Percentiles rank a stretch among this genome's conserved stretches.
Conservation (phyloP, 257 asterid species). For the Nicotiana otophora region DNA sequence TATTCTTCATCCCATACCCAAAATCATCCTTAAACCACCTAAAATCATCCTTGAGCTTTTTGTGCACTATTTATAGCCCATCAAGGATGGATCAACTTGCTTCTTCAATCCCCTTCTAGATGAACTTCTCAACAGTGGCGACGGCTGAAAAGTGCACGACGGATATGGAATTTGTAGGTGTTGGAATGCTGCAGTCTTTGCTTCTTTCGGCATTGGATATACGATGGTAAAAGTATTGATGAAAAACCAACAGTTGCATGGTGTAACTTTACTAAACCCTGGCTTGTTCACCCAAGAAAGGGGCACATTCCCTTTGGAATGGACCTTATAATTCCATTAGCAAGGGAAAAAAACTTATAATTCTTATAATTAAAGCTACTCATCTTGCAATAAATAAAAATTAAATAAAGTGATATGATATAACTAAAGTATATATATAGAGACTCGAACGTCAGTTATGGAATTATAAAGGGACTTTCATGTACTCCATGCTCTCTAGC, state of each 20-base stretch:
- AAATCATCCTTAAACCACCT: conserved; percentile 12
- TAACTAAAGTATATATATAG: background rate
- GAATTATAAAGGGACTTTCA: conserved; percentile 17
- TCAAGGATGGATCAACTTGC: conserved; percentile 51
- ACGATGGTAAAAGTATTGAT: conserved; percentile 45
- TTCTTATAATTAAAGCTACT: conserved; percentile 23
- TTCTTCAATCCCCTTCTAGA: conserved; percentile 33
- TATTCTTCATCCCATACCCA: conserved; percentile 38
- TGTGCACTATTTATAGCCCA: conserved; percentile 60
- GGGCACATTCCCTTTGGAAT: conserved; percentile 52
- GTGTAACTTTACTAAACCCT: conserved; percentile 37
- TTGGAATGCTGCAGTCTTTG: conserved; percentile 19
- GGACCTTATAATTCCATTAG: conserved; percentile 19
- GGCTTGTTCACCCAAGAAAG: conserved; percentile 72
- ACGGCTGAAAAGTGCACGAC: conserved; percentile 41
- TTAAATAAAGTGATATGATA: background rate
- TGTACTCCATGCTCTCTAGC: conserved; percentile 23
- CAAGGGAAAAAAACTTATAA: background rate
- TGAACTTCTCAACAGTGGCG: conserved; percentile 3
- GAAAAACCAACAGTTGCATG: background rate
- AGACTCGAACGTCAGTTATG: background rate
- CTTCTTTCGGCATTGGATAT: conserved; percentile 22
- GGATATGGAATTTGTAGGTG: conserved; percentile 35
- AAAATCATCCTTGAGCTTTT: conserved; percentile 28
- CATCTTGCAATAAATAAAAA: background rate